Evolutionary conservation across 768 basidiomycete genomes (phyloP), one percentile per base, ranked within the genome.

Genomic region (Podaxis sp.): DNA sequence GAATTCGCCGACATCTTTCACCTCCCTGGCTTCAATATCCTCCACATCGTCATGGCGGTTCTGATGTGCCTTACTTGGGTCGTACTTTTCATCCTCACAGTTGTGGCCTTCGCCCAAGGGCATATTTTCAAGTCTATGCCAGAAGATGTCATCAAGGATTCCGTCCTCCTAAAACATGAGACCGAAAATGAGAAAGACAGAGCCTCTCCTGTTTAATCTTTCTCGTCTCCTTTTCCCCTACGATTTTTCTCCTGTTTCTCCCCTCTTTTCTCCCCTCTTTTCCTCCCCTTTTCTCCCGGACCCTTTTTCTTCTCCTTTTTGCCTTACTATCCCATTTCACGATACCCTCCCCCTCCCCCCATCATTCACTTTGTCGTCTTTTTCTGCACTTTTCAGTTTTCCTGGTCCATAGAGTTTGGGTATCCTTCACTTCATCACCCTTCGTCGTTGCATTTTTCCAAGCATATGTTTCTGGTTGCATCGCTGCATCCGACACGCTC

Each of bases 141-240:
- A 37, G 77, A 76, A 63, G 80, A 80, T 46, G 79, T 81, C 29
- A 65, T 82, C 52, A 74, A 75, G 50, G 81, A 82, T 61, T 61
- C 66, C 11, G 49, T 63, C 24, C 52, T 59, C 37, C n/a, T n/a
- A 15, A 49, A 40, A 38, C 54, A 50, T 8, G 43, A 55, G 15
- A 27, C 5, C 19, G 54, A 56, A 9, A 36, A 40, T 24, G 55
- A 55, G 24, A 50, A 53, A 19, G 36, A 27, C n/a, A 11, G n/a
- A 24, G 41, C 2, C 3, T n/a, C 54, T 15, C 6, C 19, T n/a
- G 54, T 50, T 27, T 50, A 25, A 50, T 17, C 40, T 2, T 46
- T 37, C 36, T 50, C 38, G 13, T 29, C 36, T 11, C 49, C 9
- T 51, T 19, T 38, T 15, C 17, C 50, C 50, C 27, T 33, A 4